These are phyloP conservation scores for Xylaria sp. DNA, from an alignment of 2,329 filamentous ascomycete genomes.

Conservation along the genomic window DNA sequence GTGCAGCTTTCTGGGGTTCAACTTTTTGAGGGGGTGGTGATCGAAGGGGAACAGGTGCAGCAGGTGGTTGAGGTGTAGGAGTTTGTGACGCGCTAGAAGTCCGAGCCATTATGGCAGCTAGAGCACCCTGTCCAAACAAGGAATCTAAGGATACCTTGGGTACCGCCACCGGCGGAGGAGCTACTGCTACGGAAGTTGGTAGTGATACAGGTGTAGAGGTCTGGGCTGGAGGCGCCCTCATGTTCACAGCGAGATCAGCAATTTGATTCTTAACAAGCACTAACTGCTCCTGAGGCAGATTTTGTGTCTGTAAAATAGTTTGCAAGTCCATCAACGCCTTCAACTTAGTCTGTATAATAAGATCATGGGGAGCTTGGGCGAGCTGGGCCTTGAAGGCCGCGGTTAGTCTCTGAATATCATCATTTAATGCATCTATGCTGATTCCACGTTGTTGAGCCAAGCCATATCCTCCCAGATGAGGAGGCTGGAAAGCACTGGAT, in stretches of 20 bases:
- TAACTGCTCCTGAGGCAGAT: slow-evolving; percentile 82
- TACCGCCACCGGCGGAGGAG: slow-evolving; percentile 51
- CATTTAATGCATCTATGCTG: slow-evolving; percentile 80
- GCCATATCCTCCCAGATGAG: slow-evolving; percentile 54
- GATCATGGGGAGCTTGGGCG: slow-evolving; percentile 79
- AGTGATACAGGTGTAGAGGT: slow-evolving; percentile 54
- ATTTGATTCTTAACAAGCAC: slow-evolving; percentile 88
- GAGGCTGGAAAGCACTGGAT: slow-evolving; percentile 56
- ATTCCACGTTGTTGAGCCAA: slow-evolving; percentile 59
- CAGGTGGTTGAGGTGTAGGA: slow-evolving; percentile 58
- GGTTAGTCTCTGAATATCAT: slow-evolving; percentile 85
- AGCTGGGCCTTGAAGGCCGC: slow-evolving; percentile 77
- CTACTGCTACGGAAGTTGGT: slow-evolving; percentile 52
- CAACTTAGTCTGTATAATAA: slow-evolving; percentile 79
- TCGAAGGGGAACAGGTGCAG: slow-evolving; percentile 56
- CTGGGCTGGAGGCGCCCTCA: slow-evolving; percentile 62
- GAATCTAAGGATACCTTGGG: slow-evolving; percentile 65
- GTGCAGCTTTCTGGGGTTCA: slow-evolving; percentile 54
- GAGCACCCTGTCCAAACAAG: slow-evolving; percentile 68
- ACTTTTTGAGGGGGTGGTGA: slow-evolving; percentile 61
- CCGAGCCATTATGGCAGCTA: slow-evolving; percentile 68
- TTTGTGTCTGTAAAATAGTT: slow-evolving; percentile 79
- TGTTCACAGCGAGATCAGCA: slow-evolving; percentile 76
- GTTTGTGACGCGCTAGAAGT: slow-evolving; percentile 62
- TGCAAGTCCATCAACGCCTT: slow-evolving; percentile 89